phyloP scores from a whole-genome alignment of 2,329 filamentous ascomycete species.

The Aspergillus intermedius region DNA sequence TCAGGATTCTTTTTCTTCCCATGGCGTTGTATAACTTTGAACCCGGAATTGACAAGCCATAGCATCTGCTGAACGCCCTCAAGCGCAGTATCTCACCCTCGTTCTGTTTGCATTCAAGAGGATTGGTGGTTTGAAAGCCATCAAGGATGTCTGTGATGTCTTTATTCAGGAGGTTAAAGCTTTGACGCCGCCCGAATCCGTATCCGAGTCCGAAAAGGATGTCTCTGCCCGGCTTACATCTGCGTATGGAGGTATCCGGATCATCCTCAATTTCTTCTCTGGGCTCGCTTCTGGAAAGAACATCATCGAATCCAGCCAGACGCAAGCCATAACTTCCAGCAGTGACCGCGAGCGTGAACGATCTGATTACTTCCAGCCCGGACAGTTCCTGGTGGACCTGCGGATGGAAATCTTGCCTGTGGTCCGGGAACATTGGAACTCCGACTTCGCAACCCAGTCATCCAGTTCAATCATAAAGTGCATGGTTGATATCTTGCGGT shows the following conservation, averaged over 20 bases:
- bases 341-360: constrained; percentile 51
- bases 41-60: constrained; percentile 1
- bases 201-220: constrained; percentile 33
- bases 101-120: constrained; percentile 84
- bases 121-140: constrained; percentile 63
- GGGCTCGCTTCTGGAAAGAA: constrained; percentile 71
- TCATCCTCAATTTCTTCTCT: constrained; percentile 75
- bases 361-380: constrained; percentile 57
- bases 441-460: constrained; percentile 72
- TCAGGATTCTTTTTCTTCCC: constrained; percentile 2
- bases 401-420: constrained; percentile 72
- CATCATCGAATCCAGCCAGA: constrained; percentile 68
- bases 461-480: constrained; percentile 69
- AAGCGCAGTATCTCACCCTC: constrained; percentile 55
- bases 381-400: constrained; percentile 80
- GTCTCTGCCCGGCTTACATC: constrained; percentile 41
- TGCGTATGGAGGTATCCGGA: constrained; percentile 62
- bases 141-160: constrained; percentile 65
- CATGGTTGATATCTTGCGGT: constrained; percentile 75
- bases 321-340: constrained; percentile 44
- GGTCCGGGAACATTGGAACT: constrained; percentile 76
- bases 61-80: constrained; percentile 45
- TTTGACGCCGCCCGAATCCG: constrained; percentile 39
- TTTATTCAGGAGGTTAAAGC: constrained; percentile 57
- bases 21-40: constrained; percentile 1